A percentile compares a stretch with the other conserved stretches of the same genome.
Conservation (phyloP, 345 rosid genomes). For the Zanthoxylum bungeanum region DNA sequence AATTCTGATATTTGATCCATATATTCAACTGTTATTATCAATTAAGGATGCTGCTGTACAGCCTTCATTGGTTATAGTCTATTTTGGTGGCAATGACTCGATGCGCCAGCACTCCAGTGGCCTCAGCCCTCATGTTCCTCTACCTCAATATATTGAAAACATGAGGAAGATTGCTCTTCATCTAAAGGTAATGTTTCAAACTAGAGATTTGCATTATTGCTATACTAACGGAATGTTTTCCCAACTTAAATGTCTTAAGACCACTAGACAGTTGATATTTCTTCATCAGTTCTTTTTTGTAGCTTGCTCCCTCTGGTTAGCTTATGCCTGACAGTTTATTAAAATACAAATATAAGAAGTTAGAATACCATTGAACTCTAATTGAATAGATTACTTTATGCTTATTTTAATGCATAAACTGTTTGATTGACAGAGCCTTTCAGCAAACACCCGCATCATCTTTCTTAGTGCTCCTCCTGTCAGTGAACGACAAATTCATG, state of each 20-base stretch:
- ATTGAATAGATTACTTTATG: not conserved
- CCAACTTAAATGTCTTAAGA: no score
- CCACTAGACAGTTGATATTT: no score
- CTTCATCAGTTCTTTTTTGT: no score
- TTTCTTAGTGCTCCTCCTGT: conserved; percentile 74
- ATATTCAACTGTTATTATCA: not conserved
- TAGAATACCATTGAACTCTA: no score
- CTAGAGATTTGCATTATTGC: no score
- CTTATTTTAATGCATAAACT: not conserved
- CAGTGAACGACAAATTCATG: conserved; percentile 45
- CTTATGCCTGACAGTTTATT: no score
- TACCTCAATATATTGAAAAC: conserved; percentile 63
- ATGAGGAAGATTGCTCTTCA: conserved; percentile 74
- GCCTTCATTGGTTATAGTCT: conserved; percentile 84
- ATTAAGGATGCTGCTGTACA: conserved; percentile 60
- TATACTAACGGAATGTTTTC: no score
- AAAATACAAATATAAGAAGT: no score
- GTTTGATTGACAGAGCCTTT: conserved; percentile 58
- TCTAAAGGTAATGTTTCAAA: conserved; percentile 61
- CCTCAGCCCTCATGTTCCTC: conserved; percentile 82
- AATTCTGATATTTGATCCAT: no score
- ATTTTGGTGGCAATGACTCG: conserved; percentile 96
- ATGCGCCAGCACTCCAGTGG: conserved; percentile 57
- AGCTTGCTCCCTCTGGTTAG: no score
- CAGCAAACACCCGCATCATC: conserved; percentile 59